Percentiles rank a stretch among this genome's conserved stretches.
phyloP scores from a whole-genome alignment of 257 asterid genomes.

The Leptodermis oblonga region DNA sequence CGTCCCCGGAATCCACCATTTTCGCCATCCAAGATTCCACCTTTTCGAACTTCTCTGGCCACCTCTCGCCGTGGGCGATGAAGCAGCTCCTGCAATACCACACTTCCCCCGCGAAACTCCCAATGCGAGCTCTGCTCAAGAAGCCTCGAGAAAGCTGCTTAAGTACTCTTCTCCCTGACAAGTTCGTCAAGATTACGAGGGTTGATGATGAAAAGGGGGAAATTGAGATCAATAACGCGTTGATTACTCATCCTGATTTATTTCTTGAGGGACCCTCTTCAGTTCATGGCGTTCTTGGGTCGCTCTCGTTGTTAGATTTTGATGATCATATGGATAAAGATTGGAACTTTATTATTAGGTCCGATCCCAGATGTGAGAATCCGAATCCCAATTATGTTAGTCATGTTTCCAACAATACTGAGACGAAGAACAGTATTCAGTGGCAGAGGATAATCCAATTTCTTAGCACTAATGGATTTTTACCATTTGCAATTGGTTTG shows the following conservation, averaged over 20 bases:
- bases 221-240: constrained; percentile 49
- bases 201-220: constrained; percentile 23
- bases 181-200: constrained; percentile 35
- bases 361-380: constrained; percentile 28
- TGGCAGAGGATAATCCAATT: constrained; percentile 43
- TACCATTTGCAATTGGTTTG: constrained; percentile 60
- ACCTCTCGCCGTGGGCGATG: constrained; percentile 47
- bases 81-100: constrained; percentile 63
- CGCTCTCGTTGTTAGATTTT: constrained; percentile 28
- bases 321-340: constrained; percentile 11
- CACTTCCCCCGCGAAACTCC: constrained; percentile 41
- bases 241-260: constrained; percentile 60
- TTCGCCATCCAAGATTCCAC: constrained; percentile 73
- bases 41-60: constrained; percentile 43
- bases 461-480: constrained; percentile 51
- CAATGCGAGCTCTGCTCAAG: constrained; percentile 39
- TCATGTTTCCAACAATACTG: background rate
- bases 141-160: constrained; percentile 49
- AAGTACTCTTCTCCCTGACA: constrained; percentile 31
- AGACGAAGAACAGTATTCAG: constrained; percentile 19
- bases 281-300: constrained; percentile 55
- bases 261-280: constrained; percentile 50
- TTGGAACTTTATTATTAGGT: constrained; percentile 14
- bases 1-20: constrained; percentile 46
- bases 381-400: background rate